These are phyloP conservation scores for Pelargonium fulgidum DNA, from an alignment of 441 rosid species.

Conservation along the genomic window DNA sequence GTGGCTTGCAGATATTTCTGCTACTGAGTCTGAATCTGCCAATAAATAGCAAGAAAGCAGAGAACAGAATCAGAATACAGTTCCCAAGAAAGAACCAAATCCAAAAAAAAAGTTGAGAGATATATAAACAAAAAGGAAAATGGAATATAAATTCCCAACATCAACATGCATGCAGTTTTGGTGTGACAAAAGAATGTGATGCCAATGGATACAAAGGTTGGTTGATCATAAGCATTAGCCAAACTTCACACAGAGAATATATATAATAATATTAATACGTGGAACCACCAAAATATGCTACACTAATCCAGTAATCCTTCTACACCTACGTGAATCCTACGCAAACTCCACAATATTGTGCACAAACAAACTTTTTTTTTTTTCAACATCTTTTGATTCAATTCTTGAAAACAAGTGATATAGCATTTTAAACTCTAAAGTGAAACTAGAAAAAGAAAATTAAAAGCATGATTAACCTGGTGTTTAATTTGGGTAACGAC, in stretches of 20 bases:
- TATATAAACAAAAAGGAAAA: neutral
- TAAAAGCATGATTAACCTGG: too few relatives aligned
- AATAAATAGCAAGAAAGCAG: slow-evolving; percentile 2
- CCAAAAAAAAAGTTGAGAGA: neutral
- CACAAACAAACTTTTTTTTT: neutral
- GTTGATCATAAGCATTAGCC: neutral
- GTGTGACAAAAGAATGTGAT: slow-evolving; percentile 5
- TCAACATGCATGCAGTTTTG: neutral
- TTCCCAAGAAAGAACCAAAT: neutral
- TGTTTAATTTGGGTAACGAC: too few relatives aligned
- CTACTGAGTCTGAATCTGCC: neutral
- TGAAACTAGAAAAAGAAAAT: too few relatives aligned
- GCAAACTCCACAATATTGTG: slow-evolving; percentile 24
- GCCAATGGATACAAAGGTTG: neutral
- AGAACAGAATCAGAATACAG: neutral
- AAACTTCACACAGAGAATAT: slow-evolving; percentile 5
- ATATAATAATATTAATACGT: neutral
- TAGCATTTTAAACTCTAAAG: too few relatives aligned
- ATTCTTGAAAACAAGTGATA: neutral
- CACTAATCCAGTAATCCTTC: slow-evolving; percentile 20
- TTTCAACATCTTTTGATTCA: neutral
- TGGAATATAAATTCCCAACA: too few relatives aligned
- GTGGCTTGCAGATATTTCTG: neutral
- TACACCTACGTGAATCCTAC: slow-evolving; percentile 39
- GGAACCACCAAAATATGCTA: slow-evolving; percentile 6